Base-by-base conservation (phyloP, 352 stramenopile species). In the Blastocystis sp. region DNA sequence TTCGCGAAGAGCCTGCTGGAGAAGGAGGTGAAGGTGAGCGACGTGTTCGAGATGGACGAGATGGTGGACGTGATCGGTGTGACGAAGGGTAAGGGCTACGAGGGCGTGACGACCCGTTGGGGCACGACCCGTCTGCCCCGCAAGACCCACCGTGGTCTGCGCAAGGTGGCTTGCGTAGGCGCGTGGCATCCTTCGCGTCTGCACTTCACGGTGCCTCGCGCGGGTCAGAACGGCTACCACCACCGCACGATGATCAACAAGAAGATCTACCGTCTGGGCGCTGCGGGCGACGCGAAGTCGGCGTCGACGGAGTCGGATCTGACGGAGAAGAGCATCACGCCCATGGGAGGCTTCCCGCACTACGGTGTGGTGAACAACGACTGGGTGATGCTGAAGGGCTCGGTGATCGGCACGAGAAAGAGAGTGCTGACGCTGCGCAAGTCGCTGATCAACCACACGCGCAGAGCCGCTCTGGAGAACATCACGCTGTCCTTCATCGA, bases 201-300 rank as follows among this genome's bases (percentile, higher is more conserved):
- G 79, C 95, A 94, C 89, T 98, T 95, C 91, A 98, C 95, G 89
- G 97, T 99, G 76, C 94, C 97, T 87, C 97, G 97, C 93, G 96
- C 97, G 89, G 97, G 97, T 98, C 97, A 99, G 92, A 94, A 98
- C 92, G 97, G 97, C 92, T 99, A 99, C 94, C 97, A 99, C 92
- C 97, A 99, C 94, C 95, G 97, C 94, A 99, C 97, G 70, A 97
- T 99, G 93, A 96, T 98, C 90, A 99, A 99, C 96, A 99, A 99
- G 94, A 98, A 99, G 94, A 97, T 99, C 89, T 99, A 99, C 95
- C 95, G 96, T 87, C 95, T 99, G 71, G 97, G 97, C 92, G 93
- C 92, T 62, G 91, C 92, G 64, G 93, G 93, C 48, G 93, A 96
- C 90, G 52, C 76, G 59, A 98, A 97, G 91, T 97, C 93, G 91